Conservation (phyloP, 352 stramenopile species). For the Nothophytophthora sp. region DNA sequence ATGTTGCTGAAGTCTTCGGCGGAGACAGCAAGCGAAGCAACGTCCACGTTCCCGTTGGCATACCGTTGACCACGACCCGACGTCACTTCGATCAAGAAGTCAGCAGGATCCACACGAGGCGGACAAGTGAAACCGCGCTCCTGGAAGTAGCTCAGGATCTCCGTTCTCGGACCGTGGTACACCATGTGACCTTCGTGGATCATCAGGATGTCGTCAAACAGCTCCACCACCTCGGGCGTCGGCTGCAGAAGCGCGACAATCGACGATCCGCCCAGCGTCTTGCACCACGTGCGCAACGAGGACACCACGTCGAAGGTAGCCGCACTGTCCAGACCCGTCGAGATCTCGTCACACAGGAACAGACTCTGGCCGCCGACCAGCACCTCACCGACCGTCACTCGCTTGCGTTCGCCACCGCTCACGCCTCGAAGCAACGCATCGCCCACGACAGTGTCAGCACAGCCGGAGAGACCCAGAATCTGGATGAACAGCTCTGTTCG, state of each 20-base stretch:
- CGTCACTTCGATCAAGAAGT: conserved; percentile 75
- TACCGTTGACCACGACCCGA: conserved; percentile 53
- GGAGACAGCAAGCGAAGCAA: conserved; percentile 22
- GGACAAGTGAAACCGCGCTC: conserved; percentile 72
- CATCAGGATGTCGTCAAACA: conserved; percentile 96
- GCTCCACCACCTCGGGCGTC: conserved; percentile 90
- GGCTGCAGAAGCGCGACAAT: conserved; percentile 43
- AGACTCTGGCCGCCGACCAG: conserved; percentile 50
- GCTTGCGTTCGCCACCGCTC: conserved; percentile 86
- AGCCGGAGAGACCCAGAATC: conserved; percentile 87
- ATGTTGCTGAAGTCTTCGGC: conserved; percentile 55
- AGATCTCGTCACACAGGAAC: conserved; percentile 80
- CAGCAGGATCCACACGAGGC: conserved; percentile 53
- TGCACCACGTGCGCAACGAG: conserved; percentile 51
- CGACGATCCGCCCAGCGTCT: conserved; percentile 31
- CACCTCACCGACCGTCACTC: conserved; percentile 86
- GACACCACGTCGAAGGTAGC: conserved; percentile 61
- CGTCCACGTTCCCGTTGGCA: conserved; percentile 32
- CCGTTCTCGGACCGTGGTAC: conserved; percentile 87
- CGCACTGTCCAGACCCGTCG: conserved; percentile 54
- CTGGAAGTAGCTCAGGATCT: conserved; percentile 87
- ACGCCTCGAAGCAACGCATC: conserved; percentile 87
- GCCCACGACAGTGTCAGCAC: conserved; percentile 92
- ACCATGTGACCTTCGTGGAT: conserved; percentile 93
- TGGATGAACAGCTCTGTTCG: conserved; percentile 74